These are phyloP conservation scores for Cystobasidium tubakii DNA, from an alignment of 768 basidiomycete species.

Conservation along the genomic window DNA sequence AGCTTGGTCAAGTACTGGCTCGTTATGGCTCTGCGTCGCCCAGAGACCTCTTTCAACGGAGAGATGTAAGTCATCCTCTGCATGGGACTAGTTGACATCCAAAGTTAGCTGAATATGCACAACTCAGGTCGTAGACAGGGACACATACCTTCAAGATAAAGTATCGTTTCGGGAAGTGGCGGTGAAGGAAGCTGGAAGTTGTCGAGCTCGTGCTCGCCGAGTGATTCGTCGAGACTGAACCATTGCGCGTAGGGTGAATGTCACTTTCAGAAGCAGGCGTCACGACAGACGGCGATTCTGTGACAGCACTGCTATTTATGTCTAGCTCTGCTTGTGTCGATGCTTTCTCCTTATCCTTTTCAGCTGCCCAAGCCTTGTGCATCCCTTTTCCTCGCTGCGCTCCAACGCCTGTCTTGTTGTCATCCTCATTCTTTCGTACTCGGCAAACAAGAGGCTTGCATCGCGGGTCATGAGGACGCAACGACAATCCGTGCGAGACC, in stretches of 20 bases:
- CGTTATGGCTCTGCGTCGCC: conserved; percentile 66
- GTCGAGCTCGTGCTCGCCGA: conserved; percentile 73
- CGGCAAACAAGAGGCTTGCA: conserved; percentile 79
- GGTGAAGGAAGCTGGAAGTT: conserved; percentile 68
- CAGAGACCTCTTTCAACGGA: conserved; percentile 66
- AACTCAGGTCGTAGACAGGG: background rate
- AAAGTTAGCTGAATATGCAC: background rate
- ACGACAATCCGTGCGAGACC: conserved; percentile 64
- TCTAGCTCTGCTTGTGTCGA: conserved; percentile 29
- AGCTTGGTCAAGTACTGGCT: conserved; percentile 77
- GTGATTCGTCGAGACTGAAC: conserved; percentile 48
- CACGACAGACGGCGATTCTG: background rate
- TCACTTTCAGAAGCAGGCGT: conserved; percentile 46
- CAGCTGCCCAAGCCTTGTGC: conserved; percentile 74
- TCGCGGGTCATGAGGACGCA: conserved; percentile 65
- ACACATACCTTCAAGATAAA: conserved; percentile 58
- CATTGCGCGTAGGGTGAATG: conserved; percentile 50
- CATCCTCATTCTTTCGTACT: conserved; percentile 71
- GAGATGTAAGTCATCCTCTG: conserved; percentile 44
- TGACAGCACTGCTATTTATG: background rate
- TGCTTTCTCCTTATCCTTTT: conserved; percentile 49
- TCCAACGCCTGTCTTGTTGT: conserved; percentile 81
- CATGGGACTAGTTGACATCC: conserved; percentile 32
- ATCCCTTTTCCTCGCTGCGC: conserved; percentile 78
- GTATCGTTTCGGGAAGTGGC: conserved; percentile 77